These are phyloP conservation scores for Penicillium decumbens DNA, from an alignment of 2,329 filamentous ascomycete genomes.

Conservation along the genomic window DNA sequence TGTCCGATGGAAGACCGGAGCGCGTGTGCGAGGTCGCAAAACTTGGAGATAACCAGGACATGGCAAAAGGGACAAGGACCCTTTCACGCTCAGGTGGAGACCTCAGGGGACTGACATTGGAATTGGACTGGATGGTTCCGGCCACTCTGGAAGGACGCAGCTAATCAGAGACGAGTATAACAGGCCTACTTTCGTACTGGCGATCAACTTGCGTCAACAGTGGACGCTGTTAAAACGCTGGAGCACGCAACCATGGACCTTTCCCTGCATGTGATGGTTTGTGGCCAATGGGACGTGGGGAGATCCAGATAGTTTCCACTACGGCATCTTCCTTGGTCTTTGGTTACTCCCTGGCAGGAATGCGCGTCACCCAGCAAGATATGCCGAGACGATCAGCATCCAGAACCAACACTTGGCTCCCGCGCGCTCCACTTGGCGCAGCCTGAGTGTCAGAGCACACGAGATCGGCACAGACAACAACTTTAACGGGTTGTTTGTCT, in stretches of 20 bases:
- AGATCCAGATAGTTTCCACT: slow-evolving; percentile 1
- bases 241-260: slow-evolving; percentile 17
- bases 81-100: slow-evolving; percentile 9
- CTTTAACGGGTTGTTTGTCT: not conserved
- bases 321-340: slow-evolving; percentile 3
- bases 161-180: slow-evolving; percentile 14
- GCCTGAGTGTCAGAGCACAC: slow-evolving; percentile 2
- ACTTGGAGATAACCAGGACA: not conserved
- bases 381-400: slow-evolving; percentile 14
- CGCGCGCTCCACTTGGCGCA: slow-evolving; percentile 15
- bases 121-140: not conserved
- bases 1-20: slow-evolving; percentile 1
- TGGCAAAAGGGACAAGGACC: slow-evolving; percentile 5
- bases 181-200: slow-evolving; percentile 4
- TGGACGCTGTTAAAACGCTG: slow-evolving; percentile 5
- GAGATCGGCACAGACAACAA: not conserved
- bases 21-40: slow-evolving; percentile 3
- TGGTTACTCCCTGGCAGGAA: slow-evolving; percentile 6
- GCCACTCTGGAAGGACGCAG: not conserved
- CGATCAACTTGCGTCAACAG: slow-evolving; percentile 21
- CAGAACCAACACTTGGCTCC: slow-evolving; percentile 21
- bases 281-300: slow-evolving; percentile 8
- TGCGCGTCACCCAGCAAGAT: slow-evolving; percentile 13
- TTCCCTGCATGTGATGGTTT: not conserved
- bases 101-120: slow-evolving; percentile 19